Percentiles rank a stretch among this genome's conserved stretches.
These are phyloP conservation scores for Rhazya stricta DNA, from an alignment of 257 asterid species.

Conservation along the genomic window DNA sequence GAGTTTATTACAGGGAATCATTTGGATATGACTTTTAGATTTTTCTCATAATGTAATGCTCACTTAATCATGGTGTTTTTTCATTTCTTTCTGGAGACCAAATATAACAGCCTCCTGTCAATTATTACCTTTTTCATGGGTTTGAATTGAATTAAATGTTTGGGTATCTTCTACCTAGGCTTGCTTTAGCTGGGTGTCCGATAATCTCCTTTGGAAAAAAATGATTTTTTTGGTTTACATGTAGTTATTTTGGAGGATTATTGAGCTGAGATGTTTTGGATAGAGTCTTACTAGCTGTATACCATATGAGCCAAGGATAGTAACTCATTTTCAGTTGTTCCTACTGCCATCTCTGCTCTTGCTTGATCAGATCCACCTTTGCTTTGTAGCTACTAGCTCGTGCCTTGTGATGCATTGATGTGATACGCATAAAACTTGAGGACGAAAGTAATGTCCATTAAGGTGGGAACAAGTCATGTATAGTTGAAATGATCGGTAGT, in stretches of 20 bases:
- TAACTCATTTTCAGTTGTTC: neutral
- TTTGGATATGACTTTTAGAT: neutral
- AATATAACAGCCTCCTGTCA: too few relatives aligned
- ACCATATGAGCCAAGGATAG: neutral
- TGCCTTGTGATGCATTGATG: neutral
- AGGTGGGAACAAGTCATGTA: neutral
- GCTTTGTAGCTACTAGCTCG: neutral
- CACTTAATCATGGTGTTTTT: neutral
- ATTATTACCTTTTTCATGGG: neutral
- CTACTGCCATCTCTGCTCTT: neutral
- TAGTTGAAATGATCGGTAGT: neutral
- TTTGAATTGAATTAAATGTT: too few relatives aligned
- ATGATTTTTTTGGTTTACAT: neutral
- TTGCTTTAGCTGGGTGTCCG: neutral
- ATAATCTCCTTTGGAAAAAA: neutral
- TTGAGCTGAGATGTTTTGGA: too few relatives aligned
- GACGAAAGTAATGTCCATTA: neutral
- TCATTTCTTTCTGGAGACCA: neutral
- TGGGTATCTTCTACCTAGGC: neutral
- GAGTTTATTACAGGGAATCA: neutral
- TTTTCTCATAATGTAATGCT: neutral
- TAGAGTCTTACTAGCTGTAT: neutral
- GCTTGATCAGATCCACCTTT: neutral
- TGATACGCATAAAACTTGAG: neutral
- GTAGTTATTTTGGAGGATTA: neutral